Percentiles rank a stretch among this genome's conserved stretches.
These are phyloP conservation scores for Penicillium alfredii DNA, from an alignment of 495 filamentous ascomycete species.

Conservation along the genomic window DNA sequence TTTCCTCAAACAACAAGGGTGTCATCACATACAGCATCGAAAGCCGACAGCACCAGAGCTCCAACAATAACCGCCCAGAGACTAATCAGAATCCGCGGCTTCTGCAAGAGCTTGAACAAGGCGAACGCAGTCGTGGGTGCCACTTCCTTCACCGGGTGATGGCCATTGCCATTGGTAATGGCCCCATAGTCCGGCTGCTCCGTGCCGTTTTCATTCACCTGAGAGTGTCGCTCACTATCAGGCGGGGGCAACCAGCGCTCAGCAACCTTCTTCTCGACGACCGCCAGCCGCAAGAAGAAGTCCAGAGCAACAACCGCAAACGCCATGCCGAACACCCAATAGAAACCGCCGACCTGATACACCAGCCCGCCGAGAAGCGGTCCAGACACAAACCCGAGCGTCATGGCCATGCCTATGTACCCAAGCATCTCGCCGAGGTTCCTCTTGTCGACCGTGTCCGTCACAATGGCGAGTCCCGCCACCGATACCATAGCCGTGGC, in stretches of 20 bases:
- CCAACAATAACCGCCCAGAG: slow-evolving; percentile 14
- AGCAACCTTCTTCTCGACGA: slow-evolving; percentile 69
- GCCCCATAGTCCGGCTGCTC: slow-evolving; percentile 4
- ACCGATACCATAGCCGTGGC: slow-evolving; percentile 68
- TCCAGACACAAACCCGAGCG: slow-evolving; percentile 55
- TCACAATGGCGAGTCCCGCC: slow-evolving; percentile 57
- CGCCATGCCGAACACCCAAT: slow-evolving; percentile 58
- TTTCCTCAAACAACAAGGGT: neutral
- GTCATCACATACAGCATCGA: slow-evolving; percentile 13
- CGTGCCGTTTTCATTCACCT: slow-evolving; percentile 6
- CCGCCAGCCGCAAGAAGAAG: slow-evolving; percentile 51
- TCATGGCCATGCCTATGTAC: slow-evolving; percentile 58
- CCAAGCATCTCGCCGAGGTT: slow-evolving; percentile 63
- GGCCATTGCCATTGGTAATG: neutral
- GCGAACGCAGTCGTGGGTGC: too few relatives aligned
- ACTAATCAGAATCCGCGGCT: slow-evolving; percentile 14
- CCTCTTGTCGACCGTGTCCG: slow-evolving; percentile 59
- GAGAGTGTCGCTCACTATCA: slow-evolving; percentile 3
- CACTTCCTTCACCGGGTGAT: too few relatives aligned
- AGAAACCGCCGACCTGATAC: slow-evolving; percentile 58
- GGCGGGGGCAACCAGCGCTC: slow-evolving; percentile 41
- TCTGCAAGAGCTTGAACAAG: slow-evolving; percentile 6
- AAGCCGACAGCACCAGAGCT: slow-evolving; percentile 14
- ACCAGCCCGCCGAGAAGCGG: slow-evolving; percentile 68
- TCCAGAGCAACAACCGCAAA: slow-evolving; percentile 60